phyloP scores from a whole-genome alignment of 2,329 filamentous ascomycete genomes.

The Lachnellula subtilissima region DNA sequence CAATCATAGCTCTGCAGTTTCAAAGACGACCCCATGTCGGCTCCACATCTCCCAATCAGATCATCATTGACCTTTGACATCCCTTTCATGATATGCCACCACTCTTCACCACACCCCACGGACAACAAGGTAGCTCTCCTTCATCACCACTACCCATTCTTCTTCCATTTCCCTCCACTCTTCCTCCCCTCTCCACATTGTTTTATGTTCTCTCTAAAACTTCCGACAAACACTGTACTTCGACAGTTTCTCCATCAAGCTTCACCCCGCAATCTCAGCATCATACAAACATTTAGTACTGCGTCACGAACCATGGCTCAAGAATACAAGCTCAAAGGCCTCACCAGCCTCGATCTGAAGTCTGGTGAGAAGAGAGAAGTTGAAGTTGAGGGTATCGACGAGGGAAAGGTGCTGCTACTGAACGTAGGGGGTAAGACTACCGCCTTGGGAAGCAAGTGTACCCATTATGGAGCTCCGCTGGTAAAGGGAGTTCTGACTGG shows the following conservation, averaged over 20 bases:
- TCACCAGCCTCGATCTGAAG: conserved; percentile 69
- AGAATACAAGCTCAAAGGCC: conserved; percentile 69
- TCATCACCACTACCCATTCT: not conserved
- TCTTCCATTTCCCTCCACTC: not conserved
- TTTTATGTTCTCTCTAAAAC: conserved; percentile 15
- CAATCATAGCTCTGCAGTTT: too few species aligned
- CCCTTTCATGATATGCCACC: too few species aligned
- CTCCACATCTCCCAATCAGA: too few species aligned
- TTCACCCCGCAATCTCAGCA: conserved; percentile 9
- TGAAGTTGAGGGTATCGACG: conserved; percentile 84
- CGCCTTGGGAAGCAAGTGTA: conserved; percentile 79
- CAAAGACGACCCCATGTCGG: too few species aligned
- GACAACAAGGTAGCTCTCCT: too few species aligned
- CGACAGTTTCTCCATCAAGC: conserved; percentile 10
- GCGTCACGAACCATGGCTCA: conserved; percentile 35
- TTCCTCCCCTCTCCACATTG: not conserved
- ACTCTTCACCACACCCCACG: too few species aligned
- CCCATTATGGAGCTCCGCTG: conserved; percentile 88
- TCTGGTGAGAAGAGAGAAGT: conserved; percentile 81
- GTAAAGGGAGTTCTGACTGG: conserved; percentile 78
- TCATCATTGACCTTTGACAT: too few species aligned
- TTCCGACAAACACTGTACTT: conserved; percentile 8
- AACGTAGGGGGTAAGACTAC: conserved; percentile 73
- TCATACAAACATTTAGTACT: conserved; percentile 16
- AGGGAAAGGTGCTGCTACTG: conserved; percentile 79